Conservation (phyloP, 257 asterid species). For the Asclepias syriaca region DNA sequence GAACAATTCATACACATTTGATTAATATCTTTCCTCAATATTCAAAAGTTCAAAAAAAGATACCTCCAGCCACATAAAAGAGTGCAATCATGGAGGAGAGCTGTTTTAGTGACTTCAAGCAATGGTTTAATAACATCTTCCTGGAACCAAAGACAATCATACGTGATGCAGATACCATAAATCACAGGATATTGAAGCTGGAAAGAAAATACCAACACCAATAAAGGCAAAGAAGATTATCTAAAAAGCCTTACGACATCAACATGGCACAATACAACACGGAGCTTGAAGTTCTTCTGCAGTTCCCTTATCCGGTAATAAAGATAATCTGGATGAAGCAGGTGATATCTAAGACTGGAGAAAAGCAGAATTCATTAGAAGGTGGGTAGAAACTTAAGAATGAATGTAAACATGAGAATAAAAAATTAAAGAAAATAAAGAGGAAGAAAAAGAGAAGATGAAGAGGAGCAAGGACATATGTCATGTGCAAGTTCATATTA, state of each 20-base stretch:
- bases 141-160: constrained; percentile 38
- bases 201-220: background rate
- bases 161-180: background rate
- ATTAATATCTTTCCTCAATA: background rate
- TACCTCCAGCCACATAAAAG: constrained; percentile 97
- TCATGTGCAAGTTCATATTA: background rate
- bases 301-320: constrained; percentile 90
- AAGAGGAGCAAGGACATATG: background rate
- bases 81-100: constrained; percentile 95
- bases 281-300: constrained; percentile 87
- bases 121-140: constrained; percentile 93
- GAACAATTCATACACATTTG: background rate
- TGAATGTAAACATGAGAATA: background rate
- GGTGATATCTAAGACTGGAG: constrained; percentile 90
- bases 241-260: constrained; percentile 63
- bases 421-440: too few relatives aligned
- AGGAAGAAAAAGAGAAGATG: background rate
- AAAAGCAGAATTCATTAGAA: constrained; percentile 18
- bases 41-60: constrained; percentile 7
- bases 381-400: background rate
- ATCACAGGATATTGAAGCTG: background rate
- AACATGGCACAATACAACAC: constrained; percentile 89
- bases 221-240: constrained; percentile 6
- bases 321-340: constrained; percentile 95
- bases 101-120: constrained; percentile 93